Evolutionary conservation across 306 rosid species (phyloP), one percentile per base, ranked within the genome.

Genomic region (peach (Prunus persica)): DNA sequence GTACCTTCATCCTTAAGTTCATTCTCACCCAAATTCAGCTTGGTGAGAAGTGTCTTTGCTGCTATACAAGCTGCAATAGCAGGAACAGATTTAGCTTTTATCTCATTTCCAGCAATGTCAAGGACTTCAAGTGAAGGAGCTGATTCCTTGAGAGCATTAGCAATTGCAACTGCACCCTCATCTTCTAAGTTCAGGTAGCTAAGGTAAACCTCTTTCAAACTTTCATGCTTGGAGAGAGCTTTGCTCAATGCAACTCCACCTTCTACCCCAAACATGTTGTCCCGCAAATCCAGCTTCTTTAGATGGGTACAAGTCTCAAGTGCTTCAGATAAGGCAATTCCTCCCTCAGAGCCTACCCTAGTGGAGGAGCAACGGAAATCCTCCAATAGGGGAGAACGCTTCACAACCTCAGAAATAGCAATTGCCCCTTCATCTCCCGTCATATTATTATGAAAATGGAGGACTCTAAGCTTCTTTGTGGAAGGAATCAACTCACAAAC

Each of bases 51-150:
- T 61, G 79, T 80, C 89, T 84, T 93, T 34, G 86, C 70, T 65
- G 67, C 80, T 60, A 96, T 47, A 66, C 88, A 91, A 62, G 90
- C 85, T 70, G 87, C 96, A 78, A 96, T 73, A 72, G 84, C 83
- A 24, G 96, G 76, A 82, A 85, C 98, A 80, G 93, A 93, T 51
- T 84, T 79, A n/a, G 80, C 84, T 18, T 91, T 91, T 72, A 93
- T 89, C 78, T 96, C 96, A 84, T 95, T 95, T 74, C 99, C 99
- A 76, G 88, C 87, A 85, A 95, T 83, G 78, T 95, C 99, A 71
- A 96, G 32, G 78, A 96, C 91, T 85, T 93, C 89, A 63, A 96
- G 97, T 61, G 83, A 75, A 46, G 91, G 91, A 62, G 99, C 87
- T 55, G 96, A 86, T 58, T 86, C 91, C 86, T 86, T 93, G 13